Base-by-base conservation (phyloP, 75 land plant genomes). In the Larix kaempferi region DNA sequence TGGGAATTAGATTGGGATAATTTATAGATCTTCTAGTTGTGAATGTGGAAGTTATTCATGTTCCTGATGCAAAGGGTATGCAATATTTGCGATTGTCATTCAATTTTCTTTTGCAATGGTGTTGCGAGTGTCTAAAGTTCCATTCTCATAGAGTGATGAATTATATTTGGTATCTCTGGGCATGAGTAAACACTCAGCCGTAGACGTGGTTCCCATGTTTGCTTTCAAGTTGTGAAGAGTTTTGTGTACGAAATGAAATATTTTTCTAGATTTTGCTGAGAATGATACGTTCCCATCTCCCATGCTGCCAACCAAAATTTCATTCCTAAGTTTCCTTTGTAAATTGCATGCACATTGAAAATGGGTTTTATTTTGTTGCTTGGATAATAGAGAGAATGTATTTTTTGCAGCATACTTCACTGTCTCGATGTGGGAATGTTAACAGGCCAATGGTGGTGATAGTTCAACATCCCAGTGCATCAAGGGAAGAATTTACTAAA, bases 381-480 rank as follows among this genome's bases (percentile, higher is more conserved):
- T 69, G 23, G 21, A 52, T 69, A 41, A 69, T 69, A 49, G 13
- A 39, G 13, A 19, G 23, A 69, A n/a, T 41, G 22, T 21, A 2
- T 10, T 7, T 69, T 41, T 69, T 69, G 37, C 72, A 69, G 72
- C 72, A 23, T 69, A 69, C 52, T 39, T n/a, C 72, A 69, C 52
- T 21, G 23, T n/a, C 72, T 35, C 21, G 8, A 12, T 41, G 39
- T 67, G 72, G 17, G n/a, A 52, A 67, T 35, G 41, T 39, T 67
- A 41, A 67, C 12, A 37, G 72, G 72, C 72, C 72, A 39, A 67
- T 67, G 72, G 21, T 67, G 72, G 72, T 67, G 49, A 22, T 67
- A 39, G 72, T 67, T 39, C 72, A 67, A 52, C 72, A 67, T 39
- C 72, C 72, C 5, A 21, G 72, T 39, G 44, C 22, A 21, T 67